Percentiles rank a stretch among this genome's conserved stretches.
Evolutionary conservation across 2,329 filamentous ascomycete species (phyloP).

Genomic region (Lasiodiplodia sp.): DNA sequence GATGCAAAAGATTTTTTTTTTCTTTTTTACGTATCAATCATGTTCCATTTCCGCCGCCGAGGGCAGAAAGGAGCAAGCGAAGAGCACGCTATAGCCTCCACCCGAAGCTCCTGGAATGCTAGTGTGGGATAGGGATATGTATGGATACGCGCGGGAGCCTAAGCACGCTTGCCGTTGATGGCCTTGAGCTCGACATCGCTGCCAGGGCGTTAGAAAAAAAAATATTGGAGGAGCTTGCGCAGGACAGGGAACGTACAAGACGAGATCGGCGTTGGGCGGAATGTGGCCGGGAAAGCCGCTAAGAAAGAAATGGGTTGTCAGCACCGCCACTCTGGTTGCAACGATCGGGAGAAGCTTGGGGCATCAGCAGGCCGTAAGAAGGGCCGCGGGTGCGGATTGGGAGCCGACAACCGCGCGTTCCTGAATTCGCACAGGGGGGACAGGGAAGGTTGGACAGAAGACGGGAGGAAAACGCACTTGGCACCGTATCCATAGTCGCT

Average conservation of each 20-base stretch:
- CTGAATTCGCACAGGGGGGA: constrained; percentile 30
- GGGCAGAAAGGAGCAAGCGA: neutral
- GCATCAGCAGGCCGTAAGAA: constrained; percentile 15
- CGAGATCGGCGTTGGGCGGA: constrained; percentile 74
- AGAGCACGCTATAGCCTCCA: constrained; percentile 13
- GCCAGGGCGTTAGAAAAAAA: constrained; percentile 23
- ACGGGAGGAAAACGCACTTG: constrained; percentile 39
- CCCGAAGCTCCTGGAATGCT: constrained; percentile 24
- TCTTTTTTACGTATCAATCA: constrained; percentile 5
- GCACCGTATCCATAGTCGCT: constrained; percentile 47
- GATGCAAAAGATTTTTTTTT: neutral
- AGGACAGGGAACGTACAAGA: constrained; percentile 71
- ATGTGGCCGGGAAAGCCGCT: constrained; percentile 83
- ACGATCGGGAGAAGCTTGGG: constrained; percentile 19
- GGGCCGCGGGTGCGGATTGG: constrained; percentile 5
- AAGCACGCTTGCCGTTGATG: constrained; percentile 61
- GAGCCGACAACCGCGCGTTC: constrained; percentile 16
- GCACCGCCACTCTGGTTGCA: constrained; percentile 30
- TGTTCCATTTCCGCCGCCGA: neutral
- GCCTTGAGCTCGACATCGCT: constrained; percentile 75
- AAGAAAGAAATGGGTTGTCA: constrained; percentile 34
- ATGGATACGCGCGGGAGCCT: constrained; percentile 27
- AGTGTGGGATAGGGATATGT: constrained; percentile 4
- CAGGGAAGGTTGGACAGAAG: constrained; percentile 1
- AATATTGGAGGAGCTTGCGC: neutral